Evolutionary conservation across 139 green algal genomes (phyloP), one percentile per base, ranked within the genome.

Genomic region (Chlorella sp.): DNA sequence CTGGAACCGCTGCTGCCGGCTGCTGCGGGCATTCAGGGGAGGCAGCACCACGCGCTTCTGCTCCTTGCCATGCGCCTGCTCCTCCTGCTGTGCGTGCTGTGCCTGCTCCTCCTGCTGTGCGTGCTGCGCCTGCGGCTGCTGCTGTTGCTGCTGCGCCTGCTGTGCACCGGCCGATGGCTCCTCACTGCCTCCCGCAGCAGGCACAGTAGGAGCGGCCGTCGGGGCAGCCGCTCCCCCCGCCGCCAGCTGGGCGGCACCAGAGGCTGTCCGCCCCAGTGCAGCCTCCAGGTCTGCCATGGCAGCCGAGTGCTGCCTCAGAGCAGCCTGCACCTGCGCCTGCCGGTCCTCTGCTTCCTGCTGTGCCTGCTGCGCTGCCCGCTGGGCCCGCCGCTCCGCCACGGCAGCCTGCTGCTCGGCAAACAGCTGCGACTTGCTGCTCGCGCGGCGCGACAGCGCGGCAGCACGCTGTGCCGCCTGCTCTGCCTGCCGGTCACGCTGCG

Each of bases 201-300:
- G 30, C 64, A 24, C 1, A 24, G 13, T 3, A 40, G 30, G 30
- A 24, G 64, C 3, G 3, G 65, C 8, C n/a, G 17, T 13, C 28
- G 65, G 41, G 2, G 22, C 16, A 26, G 32, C 34, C 34, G 54
- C 56, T 22, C 2, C 54, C 7, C 36, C 54, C 36, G 30, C 54
- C 36, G 51, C 54, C 16, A 36, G 38, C 56, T 28, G 34, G 20
- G 24, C 48, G 5, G 51, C 34, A 26, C 43, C 19, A 51, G 60
- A 9, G 81, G 17, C 32, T 16, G 60, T 22, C 16, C 28, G 41
- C 40, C 77, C 41, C 30, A 83, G 28, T 8, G 77, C 77, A 46
- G 7, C 34, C 32, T 75, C 70, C n/a, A 86, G 72, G 58, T 86
- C 72, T 9, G 81, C 81, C 54, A 86, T 73, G 24, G 70, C 81